Base-by-base conservation (phyloP, 441 rosid species). In the Arabidopsis lyrata region DNA sequence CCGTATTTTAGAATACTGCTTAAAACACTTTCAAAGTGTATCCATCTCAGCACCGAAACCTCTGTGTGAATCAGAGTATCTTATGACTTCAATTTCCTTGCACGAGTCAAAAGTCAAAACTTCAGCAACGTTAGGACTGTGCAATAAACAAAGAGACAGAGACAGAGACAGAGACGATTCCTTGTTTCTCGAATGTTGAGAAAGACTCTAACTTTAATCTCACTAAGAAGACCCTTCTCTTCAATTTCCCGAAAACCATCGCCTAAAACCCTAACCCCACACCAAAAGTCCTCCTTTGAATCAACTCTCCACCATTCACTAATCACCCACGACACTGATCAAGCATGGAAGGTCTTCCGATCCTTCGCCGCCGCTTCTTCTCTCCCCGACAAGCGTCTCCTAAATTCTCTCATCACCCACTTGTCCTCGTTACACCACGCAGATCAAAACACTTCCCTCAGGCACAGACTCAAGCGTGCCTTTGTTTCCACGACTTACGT, bases 261-360 rank as follows among this genome's bases (percentile, higher is more conserved):
- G 2, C 74, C 78, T 6, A 60, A 63, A 64, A 31, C 80, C 80
- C 81, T 87, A 66, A 77, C 88, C 24, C 2, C 31, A 22, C n/a
- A 88, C 35, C 84, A 81, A 32, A 73, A 60, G 52, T 42, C 84
- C 75, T 44, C 73, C 53, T 80, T 92, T 5, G 86, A 92, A 74
- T 77, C 90, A 63, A 48, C 82, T 73, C 88, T 94, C 50, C 90
- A 83, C 73, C 77, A 71, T 49, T 87, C 99, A 61, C 77, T 94
- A 38, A 63, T 83, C 54, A 39, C 83, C 59, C 47, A 56, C 48
- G 61, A 88, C 80, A 90, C 91, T 20, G 90, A 88, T 76, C 83
- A 79, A 66, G 97, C 99, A 45, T 94, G 97, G 99, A 90, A 84
- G 61, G 84, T 91, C 68, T 94, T 94, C 84, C 87, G 88, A 81